Evolutionary conservation across 371 early-diverging fungal species (phyloP), one percentile per base, ranked within the genome.

Genomic region (Mortierella sp.): DNA sequence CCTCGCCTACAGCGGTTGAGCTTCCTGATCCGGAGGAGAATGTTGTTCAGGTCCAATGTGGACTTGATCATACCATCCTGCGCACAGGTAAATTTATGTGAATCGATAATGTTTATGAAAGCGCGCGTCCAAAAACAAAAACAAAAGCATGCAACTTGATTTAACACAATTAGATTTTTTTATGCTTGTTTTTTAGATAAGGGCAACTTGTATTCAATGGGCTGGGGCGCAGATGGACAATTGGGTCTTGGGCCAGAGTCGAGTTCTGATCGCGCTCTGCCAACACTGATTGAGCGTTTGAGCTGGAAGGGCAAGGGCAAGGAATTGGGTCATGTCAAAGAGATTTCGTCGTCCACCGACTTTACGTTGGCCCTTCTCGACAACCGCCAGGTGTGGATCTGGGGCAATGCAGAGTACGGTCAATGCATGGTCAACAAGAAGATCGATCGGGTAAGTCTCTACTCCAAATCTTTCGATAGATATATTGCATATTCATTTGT

Each of bases 361-460:
- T 96, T 94, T 78, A 95, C 95, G 2, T 74, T 95, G 60, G 94
- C 92, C 5, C 82, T 95, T 52, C 28, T 81, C 88, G 90, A 91
- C 24, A 85, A 90, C 54, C 89, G 91, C 26, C 81, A 85, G 52
- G 55, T 96, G 52, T 95, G 92, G 91, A 93, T 92, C 44, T 96
- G 96, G 96, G 96, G 96, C 26, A 96, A 96, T 82, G 93, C 95
- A 10, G 96, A 96, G 87, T 96, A 96, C 83, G 96, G 96, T 19
- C 95, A 96, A 85, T 93, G 94, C 73, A 92, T 94, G 92, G 91
- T 92, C 47, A 94, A 94, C 72, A 84, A 88, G 60, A 93, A 94
- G 79, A 92, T 94, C 34, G 96, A 95, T 83, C 89, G 94, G 78
- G 94, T 93, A 91, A 88, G 82, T 21, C 13, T 34, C 7, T 9